A percentile compares a stretch with the other conserved stretches of the same genome.
These are phyloP conservation scores for Xylariales sp. DNA, from an alignment of 2,329 filamentous ascomycete genomes.

Conservation along the genomic window DNA sequence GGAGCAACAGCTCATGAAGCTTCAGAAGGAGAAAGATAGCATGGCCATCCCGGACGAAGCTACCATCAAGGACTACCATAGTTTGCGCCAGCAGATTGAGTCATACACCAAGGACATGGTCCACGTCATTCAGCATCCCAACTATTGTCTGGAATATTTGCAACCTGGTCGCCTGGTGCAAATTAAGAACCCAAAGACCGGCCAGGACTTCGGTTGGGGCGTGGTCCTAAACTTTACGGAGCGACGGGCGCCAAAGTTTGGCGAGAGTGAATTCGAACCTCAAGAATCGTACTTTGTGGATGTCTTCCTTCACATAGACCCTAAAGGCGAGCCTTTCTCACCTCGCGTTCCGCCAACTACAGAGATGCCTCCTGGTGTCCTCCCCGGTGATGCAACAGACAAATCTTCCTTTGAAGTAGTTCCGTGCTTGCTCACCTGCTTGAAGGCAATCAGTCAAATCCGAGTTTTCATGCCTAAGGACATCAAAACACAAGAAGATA, in stretches of 20 bases:
- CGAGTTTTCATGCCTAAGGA: slow-evolving; percentile 81
- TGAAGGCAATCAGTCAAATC: slow-evolving; percentile 80
- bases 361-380: slow-evolving; percentile 60
- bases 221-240: slow-evolving; percentile 71
- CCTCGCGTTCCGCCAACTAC: slow-evolving; percentile 26
- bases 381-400: slow-evolving; percentile 57
- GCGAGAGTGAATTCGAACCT: slow-evolving; percentile 62
- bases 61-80: slow-evolving; percentile 91
- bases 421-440: slow-evolving; percentile 78
- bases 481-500: slow-evolving; percentile 61
- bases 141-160: slow-evolving; percentile 78
- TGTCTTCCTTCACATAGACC: slow-evolving; percentile 63
- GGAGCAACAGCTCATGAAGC: slow-evolving; percentile 75
- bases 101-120: slow-evolving; percentile 86
- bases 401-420: slow-evolving; percentile 75
- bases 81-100: slow-evolving; percentile 78
- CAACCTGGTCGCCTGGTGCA: slow-evolving; percentile 84
- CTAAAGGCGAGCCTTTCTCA: slow-evolving; percentile 43
- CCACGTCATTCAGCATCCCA: slow-evolving; percentile 85
- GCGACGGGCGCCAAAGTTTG: slow-evolving; percentile 62
- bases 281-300: slow-evolving; percentile 82
- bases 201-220: slow-evolving; percentile 91
- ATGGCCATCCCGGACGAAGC: slow-evolving; percentile 81
- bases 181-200: slow-evolving; percentile 66
- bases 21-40: slow-evolving; percentile 70